Evolutionary conservation across 148 eudicot genomes (phyloP).

Genomic region (Persicaria maculosa): DNA sequence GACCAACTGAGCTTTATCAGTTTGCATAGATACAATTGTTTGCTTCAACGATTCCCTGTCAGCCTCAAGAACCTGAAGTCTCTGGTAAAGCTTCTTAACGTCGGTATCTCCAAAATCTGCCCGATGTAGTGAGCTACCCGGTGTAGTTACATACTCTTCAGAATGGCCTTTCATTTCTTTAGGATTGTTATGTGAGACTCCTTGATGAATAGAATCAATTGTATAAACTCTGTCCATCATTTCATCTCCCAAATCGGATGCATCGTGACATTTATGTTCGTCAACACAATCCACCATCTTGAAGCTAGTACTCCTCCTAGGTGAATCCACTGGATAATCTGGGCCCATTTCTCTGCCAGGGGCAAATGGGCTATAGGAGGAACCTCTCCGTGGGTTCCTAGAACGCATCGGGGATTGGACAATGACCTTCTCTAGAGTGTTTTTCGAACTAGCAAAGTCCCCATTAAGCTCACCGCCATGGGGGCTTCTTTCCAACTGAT

Average conservation of each 20-base stretch:
- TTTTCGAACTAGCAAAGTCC: slow-evolving; percentile 32
- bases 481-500: slow-evolving; percentile 68
- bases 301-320: slow-evolving; percentile 47
- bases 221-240: slow-evolving; percentile 84
- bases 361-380: slow-evolving; percentile 47
- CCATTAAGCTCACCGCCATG: slow-evolving; percentile 39
- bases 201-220: slow-evolving; percentile 68
- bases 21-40: slow-evolving; percentile 72
- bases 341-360: slow-evolving; percentile 24
- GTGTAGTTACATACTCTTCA: slow-evolving; percentile 50
- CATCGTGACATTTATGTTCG: slow-evolving; percentile 45
- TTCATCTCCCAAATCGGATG: slow-evolving; percentile 64
- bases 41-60: slow-evolving; percentile 96
- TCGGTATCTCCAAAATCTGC: slow-evolving; percentile 60
- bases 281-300: slow-evolving; percentile 39
- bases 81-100: slow-evolving; percentile 56
- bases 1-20: slow-evolving; percentile 89
- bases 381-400: slow-evolving; percentile 40
- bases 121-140: slow-evolving; percentile 37
- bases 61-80: slow-evolving; percentile 97
- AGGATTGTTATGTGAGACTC: slow-evolving; percentile 30
- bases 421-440: slow-evolving; percentile 58
- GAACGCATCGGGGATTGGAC: slow-evolving; percentile 53
- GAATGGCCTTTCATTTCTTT: slow-evolving; percentile 37
- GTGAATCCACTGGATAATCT: slow-evolving; percentile 42